Conservation (phyloP, 108 stramenopile genomes). For the Fistulifera pelliculosa region DNA sequence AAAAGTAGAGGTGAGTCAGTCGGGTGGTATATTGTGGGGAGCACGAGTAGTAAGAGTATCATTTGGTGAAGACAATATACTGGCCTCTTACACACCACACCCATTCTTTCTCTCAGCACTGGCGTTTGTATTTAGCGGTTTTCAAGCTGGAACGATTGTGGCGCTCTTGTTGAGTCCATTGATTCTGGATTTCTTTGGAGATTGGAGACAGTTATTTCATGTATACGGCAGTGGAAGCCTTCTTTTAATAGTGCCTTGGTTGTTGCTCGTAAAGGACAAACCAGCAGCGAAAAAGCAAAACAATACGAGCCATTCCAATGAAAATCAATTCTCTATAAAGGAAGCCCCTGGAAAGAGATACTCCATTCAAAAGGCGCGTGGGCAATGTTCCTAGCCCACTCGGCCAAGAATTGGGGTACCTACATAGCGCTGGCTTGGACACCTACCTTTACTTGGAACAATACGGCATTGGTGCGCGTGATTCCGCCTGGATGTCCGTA, state of each 20-base stretch:
- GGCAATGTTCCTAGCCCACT: slow-evolving; percentile 80
- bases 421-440: slow-evolving; percentile 82
- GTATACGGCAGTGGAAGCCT: slow-evolving; percentile 63
- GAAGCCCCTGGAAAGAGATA: slow-evolving; percentile 63
- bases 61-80: too few species aligned
- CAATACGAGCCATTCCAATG: background rate
- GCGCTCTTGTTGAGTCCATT: slow-evolving; percentile 69
- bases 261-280: slow-evolving; percentile 49
- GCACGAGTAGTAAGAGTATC: too few species aligned
- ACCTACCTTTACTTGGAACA: slow-evolving; percentile 82
- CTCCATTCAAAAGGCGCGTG: slow-evolving; percentile 49
- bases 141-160: slow-evolving; percentile 74
- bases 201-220: slow-evolving; percentile 67
- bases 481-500: slow-evolving; percentile 58
- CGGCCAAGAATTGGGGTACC: slow-evolving; percentile 84
- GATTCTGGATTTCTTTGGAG: slow-evolving; percentile 48
- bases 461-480: slow-evolving; percentile 66
- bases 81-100: too few species aligned
- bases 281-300: slow-evolving; percentile 9
- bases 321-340: slow-evolving; percentile 10
- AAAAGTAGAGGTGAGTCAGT: slow-evolving; percentile 14
- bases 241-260: slow-evolving; percentile 66
- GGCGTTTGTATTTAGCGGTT: slow-evolving; percentile 62
- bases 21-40: too few species aligned
- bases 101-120: slow-evolving; percentile 25